phyloP scores from a whole-genome alignment of 192 early-diverging fungal genomes.

The Phycomyces nitens region DNA sequence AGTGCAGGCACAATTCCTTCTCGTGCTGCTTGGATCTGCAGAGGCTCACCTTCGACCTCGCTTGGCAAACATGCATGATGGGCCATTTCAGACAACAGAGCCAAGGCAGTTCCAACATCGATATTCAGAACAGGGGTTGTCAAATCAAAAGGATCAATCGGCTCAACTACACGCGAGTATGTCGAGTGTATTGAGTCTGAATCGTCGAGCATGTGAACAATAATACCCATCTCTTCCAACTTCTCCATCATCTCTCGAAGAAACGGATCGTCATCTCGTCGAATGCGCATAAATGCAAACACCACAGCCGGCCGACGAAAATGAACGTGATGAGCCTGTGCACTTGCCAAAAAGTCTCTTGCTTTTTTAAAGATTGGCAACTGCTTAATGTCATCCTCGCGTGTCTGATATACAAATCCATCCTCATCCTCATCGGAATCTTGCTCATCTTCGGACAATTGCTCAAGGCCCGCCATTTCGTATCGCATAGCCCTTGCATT shows the following conservation, averaged over 20 bases:
- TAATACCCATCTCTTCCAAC: constrained; percentile 21
- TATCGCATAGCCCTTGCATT: constrained; percentile 45
- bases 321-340: constrained; percentile 30
- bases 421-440: constrained; percentile 19
- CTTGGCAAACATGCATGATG: constrained; percentile 31
- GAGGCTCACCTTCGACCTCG: constrained; percentile 32
- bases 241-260: constrained; percentile 25
- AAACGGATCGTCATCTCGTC: constrained; percentile 21
- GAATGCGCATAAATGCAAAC: constrained; percentile 33
- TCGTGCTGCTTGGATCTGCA: constrained; percentile 40
- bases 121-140: constrained; percentile 42
- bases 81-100: constrained; percentile 40
- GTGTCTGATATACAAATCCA: neutral
- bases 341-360: constrained; percentile 10
- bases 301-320: constrained; percentile 29
- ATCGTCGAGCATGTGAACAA: constrained; percentile 15
- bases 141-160: constrained; percentile 2
- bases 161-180: constrained; percentile 4
- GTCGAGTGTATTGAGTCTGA: neutral
- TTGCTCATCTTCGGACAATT: constrained; percentile 32
- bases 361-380: constrained; percentile 35
- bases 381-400: constrained; percentile 8
- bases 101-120: constrained; percentile 47
- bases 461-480: constrained; percentile 46
- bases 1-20: constrained; percentile 36